Percentiles rank a stretch among this genome's conserved stretches.
phyloP scores from a whole-genome alignment of 2,329 filamentous ascomycete genomes.

The Trichoderma atrobrunneum region DNA sequence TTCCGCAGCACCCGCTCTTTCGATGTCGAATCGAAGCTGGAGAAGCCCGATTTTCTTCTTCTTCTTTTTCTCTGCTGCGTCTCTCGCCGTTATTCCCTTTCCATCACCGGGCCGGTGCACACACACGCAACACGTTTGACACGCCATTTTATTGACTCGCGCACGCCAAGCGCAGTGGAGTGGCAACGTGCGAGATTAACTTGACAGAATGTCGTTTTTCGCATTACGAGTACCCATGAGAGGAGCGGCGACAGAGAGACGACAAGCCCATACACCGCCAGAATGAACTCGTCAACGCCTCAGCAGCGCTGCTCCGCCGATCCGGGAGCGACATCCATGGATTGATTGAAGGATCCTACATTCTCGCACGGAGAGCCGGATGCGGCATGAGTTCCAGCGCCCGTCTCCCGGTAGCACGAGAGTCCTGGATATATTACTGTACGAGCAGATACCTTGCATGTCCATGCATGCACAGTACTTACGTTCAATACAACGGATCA shows the following conservation, averaged over 20 bases:
- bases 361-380: neutral
- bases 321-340: neutral
- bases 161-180: slow-evolving; percentile 6
- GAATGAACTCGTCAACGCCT: neutral
- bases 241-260: neutral
- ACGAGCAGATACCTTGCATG: too few species aligned
- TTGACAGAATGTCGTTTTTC: neutral
- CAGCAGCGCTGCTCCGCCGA: neutral
- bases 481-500: neutral
- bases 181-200: slow-evolving; percentile 6
- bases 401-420: neutral
- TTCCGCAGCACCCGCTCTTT: neutral
- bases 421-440: too few species aligned
- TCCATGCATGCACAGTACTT: too few species aligned
- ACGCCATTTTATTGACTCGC: slow-evolving; percentile 10
- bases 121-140: neutral
- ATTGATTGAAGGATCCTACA: neutral
- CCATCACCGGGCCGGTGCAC: neutral
- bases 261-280: neutral
- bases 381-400: neutral
- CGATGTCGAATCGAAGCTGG: neutral
- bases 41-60: neutral
- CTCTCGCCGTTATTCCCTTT: neutral
- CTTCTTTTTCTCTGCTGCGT: neutral
- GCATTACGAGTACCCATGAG: neutral